These are phyloP conservation scores for Ceratocystis diversiconidia DNA, from an alignment of 2,329 filamentous ascomycete genomes.

Conservation along the genomic window DNA sequence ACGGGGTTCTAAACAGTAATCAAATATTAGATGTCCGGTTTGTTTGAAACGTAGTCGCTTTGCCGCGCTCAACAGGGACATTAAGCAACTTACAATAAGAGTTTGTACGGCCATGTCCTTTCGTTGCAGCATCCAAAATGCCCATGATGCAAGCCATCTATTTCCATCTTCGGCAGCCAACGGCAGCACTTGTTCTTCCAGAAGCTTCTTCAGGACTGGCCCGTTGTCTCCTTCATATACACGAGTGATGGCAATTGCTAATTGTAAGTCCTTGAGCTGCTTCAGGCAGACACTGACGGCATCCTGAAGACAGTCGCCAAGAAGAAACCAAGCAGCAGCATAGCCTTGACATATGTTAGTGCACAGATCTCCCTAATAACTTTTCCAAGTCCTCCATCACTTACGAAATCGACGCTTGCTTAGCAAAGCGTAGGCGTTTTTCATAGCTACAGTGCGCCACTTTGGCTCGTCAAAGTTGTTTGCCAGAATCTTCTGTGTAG, in stretches of 20 bases:
- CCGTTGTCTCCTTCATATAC: conserved; percentile 80
- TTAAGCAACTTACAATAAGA: conserved; percentile 50
- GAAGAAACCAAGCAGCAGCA: conserved; percentile 85
- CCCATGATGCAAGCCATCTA: conserved; percentile 89
- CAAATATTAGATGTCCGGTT: neutral
- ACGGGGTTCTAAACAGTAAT: conserved; percentile 50
- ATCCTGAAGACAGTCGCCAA: conserved; percentile 72
- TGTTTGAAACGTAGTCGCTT: no score
- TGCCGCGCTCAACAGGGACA: no score
- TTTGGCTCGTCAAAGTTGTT: conserved; percentile 81
- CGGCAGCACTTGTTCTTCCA: conserved; percentile 67
- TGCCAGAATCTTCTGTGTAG: conserved; percentile 65
- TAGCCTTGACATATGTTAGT: conserved; percentile 48
- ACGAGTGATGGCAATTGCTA: conserved; percentile 75
- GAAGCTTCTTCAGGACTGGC: conserved; percentile 54
- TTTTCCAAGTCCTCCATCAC: conserved; percentile 20
- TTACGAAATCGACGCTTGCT: conserved; percentile 75
- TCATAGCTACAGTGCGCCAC: conserved; percentile 79
- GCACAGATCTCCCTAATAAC: neutral
- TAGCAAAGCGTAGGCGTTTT: conserved; percentile 91
- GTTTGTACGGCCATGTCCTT: conserved; percentile 73
- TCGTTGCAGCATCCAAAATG: conserved; percentile 77
- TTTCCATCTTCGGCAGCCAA: conserved; percentile 70
- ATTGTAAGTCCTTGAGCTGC: conserved; percentile 75
- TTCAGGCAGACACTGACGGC: conserved; percentile 76